A percentile compares a stretch with the other conserved stretches of the same genome.
Conservation (phyloP, 306 rosid genomes). For the Cyamopsis tetragonoloba region DNA sequence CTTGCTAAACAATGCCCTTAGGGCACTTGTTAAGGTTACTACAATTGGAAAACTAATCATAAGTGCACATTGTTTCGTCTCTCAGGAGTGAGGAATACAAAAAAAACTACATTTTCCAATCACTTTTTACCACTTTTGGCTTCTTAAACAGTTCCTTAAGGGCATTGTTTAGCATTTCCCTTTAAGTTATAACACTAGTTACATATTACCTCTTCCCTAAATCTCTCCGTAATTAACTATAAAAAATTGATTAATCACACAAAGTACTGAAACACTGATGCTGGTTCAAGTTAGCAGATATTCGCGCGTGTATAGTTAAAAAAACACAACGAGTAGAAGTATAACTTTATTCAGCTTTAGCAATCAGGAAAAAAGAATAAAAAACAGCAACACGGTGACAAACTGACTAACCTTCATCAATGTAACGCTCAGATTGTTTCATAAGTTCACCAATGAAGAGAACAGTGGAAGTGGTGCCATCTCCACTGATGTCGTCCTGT, state of each 20-base stretch:
- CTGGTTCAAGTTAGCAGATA: neutral
- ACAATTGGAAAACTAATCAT: too few species aligned
- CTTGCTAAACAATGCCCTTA: too few species aligned
- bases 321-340: neutral
- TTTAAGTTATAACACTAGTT: neutral
- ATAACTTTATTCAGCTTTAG: too few species aligned
- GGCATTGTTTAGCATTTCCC: too few species aligned
- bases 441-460: conserved; percentile 93
- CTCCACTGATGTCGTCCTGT: conserved; percentile 92
- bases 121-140: too few species aligned
- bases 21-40: too few species aligned
- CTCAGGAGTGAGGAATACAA: too few species aligned
- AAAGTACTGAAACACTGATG: neutral
- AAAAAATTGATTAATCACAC: neutral
- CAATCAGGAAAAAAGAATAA: neutral
- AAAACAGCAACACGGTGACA: neutral
- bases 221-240: neutral
- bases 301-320: neutral
- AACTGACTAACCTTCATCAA: conserved; percentile 70
- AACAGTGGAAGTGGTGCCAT: conserved; percentile 95
- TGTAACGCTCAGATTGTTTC: conserved; percentile 90
- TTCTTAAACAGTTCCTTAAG: too few species aligned
- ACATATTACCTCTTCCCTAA: neutral
- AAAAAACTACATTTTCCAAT: too few species aligned
- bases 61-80: too few species aligned